phyloP scores from a whole-genome alignment of 306 rosid species.

The Senna siamea region DNA sequence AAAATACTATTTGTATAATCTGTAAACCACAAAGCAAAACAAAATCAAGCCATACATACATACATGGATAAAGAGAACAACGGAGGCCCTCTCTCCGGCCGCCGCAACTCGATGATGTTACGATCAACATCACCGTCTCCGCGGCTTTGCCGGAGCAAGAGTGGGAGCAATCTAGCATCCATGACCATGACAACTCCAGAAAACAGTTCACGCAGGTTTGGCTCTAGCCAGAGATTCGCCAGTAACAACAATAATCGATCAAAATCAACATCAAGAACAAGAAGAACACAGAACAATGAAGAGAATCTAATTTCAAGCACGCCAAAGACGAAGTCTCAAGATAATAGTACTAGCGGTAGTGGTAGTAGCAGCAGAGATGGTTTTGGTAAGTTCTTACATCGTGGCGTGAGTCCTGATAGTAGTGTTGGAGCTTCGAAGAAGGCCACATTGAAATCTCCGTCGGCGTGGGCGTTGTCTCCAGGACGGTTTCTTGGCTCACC shows the following conservation, averaged over 20 bases:
- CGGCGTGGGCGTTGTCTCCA: constrained; percentile 89
- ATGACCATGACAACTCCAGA: constrained; percentile 35
- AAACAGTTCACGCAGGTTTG: constrained; percentile 28
- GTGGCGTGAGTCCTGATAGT: constrained; percentile 40
- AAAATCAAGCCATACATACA: not conserved
- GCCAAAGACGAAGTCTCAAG: constrained; percentile 33
- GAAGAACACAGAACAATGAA: constrained; percentile 43
- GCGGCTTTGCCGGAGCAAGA: constrained; percentile 55
- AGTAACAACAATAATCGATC: constrained; percentile 35
- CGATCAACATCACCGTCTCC: constrained; percentile 34
- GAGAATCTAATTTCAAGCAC: constrained; percentile 14
- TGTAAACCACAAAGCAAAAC: not conserved
- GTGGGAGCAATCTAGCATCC: constrained; percentile 36
- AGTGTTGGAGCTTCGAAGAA: constrained; percentile 41
- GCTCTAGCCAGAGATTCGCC: constrained; percentile 43
- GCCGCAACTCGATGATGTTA: constrained; percentile 2
- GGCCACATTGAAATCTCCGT: constrained; percentile 39
- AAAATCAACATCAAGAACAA: constrained; percentile 53
- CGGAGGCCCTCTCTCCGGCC: constrained; percentile 20
- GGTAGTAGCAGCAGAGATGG: constrained; percentile 14
- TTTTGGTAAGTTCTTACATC: constrained; percentile 34
- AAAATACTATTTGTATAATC: not conserved
- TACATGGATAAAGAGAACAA: constrained; percentile 48
- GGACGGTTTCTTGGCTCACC: constrained; percentile 51
- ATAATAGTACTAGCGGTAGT: not conserved